phyloP scores from a whole-genome alignment of 208 protist genomes.

The Balamuthia mandrillaris region DNA sequence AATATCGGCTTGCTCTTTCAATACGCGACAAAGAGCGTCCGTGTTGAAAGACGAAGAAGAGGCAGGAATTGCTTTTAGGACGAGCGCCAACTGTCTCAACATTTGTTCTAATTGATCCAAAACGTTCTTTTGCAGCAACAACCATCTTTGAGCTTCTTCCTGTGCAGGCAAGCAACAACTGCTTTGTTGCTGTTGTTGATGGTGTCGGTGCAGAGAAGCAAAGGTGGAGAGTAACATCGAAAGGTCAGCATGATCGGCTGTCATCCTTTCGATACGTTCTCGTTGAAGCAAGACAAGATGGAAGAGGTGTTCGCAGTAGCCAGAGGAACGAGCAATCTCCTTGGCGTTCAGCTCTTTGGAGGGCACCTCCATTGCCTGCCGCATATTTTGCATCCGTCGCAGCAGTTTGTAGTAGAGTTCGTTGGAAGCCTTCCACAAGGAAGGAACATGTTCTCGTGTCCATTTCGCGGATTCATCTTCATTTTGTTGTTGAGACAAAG shows the following conservation, averaged over 20 bases:
- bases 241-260: not conserved
- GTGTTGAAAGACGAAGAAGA: no score
- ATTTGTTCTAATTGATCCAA: no score
- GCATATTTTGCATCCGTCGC: conserved; percentile 9
- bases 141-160: no score
- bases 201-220: not conserved
- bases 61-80: no score
- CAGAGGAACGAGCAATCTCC: conserved; percentile 18
- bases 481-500: not conserved
- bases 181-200: not conserved
- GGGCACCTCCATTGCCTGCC: not conserved
- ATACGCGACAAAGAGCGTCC: no score
- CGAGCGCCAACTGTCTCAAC: no score
- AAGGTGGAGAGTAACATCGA: not conserved
- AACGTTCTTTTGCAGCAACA: no score
- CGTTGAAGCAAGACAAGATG: conserved; percentile 3
- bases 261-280: not conserved
- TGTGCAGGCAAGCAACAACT: no score
- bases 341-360: conserved; percentile 36
- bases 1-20: no score
- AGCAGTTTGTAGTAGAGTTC: conserved; percentile 12
- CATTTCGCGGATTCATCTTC: no score
- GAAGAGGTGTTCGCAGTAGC: conserved; percentile 27
- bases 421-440: no score
- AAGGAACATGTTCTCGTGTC: no score